A percentile compares a stretch with the other conserved stretches of the same genome.
phyloP scores from a whole-genome alignment of 306 rosid genomes.

The Senna tora region DNA sequence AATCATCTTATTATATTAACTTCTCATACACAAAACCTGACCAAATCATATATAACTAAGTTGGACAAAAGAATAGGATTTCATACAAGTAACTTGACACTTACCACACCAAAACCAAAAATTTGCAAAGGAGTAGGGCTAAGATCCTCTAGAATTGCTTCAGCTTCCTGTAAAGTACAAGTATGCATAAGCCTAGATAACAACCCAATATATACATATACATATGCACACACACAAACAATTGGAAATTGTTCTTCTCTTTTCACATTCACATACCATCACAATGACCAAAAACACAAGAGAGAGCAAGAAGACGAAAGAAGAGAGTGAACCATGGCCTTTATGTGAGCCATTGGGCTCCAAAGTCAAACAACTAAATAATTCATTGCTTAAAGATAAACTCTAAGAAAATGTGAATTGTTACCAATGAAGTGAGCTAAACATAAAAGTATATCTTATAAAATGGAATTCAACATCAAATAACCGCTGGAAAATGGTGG shows the following conservation, averaged over 20 bases:
- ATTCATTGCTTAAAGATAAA: not conserved
- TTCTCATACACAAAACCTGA: constrained; percentile 13
- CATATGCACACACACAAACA: not conserved
- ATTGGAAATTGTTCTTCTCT: constrained; percentile 15
- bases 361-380: not conserved
- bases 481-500: not conserved
- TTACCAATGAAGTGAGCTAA: not conserved
- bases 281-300: not conserved
- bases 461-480: not conserved
- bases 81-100: constrained; percentile 40
- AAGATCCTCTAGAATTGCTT: constrained; percentile 83
- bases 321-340: not conserved
- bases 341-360: not conserved
- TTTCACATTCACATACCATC: constrained; percentile 13
- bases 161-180: constrained; percentile 79
- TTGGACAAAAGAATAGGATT: constrained; percentile 25
- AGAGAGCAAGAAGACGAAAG: not conserved
- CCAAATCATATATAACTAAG: constrained; percentile 36
- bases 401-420: not conserved
- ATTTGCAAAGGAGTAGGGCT: constrained; percentile 70
- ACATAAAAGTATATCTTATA: not conserved
- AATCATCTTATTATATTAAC: constrained; percentile 5
- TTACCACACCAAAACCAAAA: constrained; percentile 80
- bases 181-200: constrained; percentile 16
- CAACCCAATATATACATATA: not conserved